Conservation (phyloP, 2,329 filamentous ascomycete genomes). For the Beauveria scarabaeidicola region DNA sequence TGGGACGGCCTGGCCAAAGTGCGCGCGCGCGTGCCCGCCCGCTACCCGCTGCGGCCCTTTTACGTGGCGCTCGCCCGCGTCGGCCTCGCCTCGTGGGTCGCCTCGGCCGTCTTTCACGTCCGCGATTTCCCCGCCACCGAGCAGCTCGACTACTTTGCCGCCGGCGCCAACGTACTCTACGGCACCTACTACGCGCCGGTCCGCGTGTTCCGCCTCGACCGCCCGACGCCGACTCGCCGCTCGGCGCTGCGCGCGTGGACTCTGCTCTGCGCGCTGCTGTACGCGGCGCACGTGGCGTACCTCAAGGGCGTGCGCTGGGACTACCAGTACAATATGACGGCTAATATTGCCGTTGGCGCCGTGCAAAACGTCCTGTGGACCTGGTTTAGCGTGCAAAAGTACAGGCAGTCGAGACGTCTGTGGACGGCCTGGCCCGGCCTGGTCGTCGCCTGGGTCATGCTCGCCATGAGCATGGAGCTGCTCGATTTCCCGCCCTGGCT, state of each 20-base stretch:
- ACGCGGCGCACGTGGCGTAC: conserved; percentile 70
- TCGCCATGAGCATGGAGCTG: conserved; percentile 92
- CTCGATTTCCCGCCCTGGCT: conserved; percentile 84
- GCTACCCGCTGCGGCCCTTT: conserved; percentile 70
- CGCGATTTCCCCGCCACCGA: conserved; percentile 80
- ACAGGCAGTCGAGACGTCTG: conserved; percentile 57
- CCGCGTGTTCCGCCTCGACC: conserved; percentile 74
- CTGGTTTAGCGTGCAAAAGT: conserved; percentile 70
- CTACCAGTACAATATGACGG: conserved; percentile 96
- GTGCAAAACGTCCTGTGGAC: conserved; percentile 80
- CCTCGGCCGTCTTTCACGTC: conserved; percentile 87
- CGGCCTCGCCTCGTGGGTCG: conserved; percentile 75
- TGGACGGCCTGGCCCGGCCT: conserved; percentile 90
- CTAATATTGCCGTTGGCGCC: conserved; percentile 76
- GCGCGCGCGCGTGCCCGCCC: conserved; percentile 57
- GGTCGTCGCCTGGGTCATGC: conserved; percentile 82
- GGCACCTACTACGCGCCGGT: conserved; percentile 80
- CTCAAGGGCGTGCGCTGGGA: conserved; percentile 83
- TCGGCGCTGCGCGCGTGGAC: conserved; percentile 67
- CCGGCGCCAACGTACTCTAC: conserved; percentile 83
- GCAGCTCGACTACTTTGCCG: conserved; percentile 92
- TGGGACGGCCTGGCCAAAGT: conserved; percentile 65
- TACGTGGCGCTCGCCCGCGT: conserved; percentile 75
- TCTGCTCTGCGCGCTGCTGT: conserved; percentile 59
- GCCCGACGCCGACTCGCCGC: conserved; percentile 31